Percentiles rank a stretch among this genome's conserved stretches.
Evolutionary conservation across 2,329 filamentous ascomycete species (phyloP).

Genomic region (Penicillium sp.): DNA sequence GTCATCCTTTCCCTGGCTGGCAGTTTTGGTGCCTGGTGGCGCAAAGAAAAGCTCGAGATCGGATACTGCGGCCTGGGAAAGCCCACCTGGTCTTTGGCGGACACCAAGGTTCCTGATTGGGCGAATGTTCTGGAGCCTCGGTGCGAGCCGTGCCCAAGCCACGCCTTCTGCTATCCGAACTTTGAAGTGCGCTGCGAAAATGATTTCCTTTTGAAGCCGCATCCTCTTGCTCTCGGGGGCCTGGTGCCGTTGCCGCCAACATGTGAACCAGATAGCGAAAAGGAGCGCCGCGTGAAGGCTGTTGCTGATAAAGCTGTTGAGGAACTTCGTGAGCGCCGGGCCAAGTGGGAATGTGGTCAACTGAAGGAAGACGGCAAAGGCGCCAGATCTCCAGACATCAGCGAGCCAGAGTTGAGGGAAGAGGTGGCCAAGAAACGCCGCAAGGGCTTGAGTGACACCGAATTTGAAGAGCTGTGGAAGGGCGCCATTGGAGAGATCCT

Average conservation of each 20-base stretch:
- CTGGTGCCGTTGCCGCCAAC: constrained; percentile 81
- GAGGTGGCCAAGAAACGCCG: constrained; percentile 72
- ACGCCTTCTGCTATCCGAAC: constrained; percentile 82
- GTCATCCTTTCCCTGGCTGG: constrained; percentile 68
- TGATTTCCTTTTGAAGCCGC: constrained; percentile 80
- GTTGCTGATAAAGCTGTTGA: constrained; percentile 87
- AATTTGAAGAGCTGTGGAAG: constrained; percentile 80
- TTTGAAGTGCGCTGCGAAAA: constrained; percentile 77
- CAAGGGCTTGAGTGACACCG: constrained; percentile 78
- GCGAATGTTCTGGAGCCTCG: constrained; percentile 68
- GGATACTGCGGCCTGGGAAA: constrained; percentile 89
- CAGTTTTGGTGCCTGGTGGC: constrained; percentile 77
- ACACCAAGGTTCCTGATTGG: constrained; percentile 70
- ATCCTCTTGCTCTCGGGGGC: constrained; percentile 79
- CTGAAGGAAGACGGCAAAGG: constrained; percentile 61
- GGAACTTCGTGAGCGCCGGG: constrained; percentile 77
- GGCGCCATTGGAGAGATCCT: constrained; percentile 51
- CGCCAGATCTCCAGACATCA: constrained; percentile 63
- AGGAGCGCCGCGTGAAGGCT: constrained; percentile 78
- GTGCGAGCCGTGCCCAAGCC: constrained; percentile 85
- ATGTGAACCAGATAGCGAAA: constrained; percentile 92
- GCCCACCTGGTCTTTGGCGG: constrained; percentile 56
- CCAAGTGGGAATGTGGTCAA: constrained; percentile 87
- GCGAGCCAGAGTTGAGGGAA: constrained; percentile 70
- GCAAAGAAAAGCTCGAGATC: constrained; percentile 93